Evolutionary conservation across 2,329 filamentous ascomycete species (phyloP).

Genomic region (Aspergillus caelatus): DNA sequence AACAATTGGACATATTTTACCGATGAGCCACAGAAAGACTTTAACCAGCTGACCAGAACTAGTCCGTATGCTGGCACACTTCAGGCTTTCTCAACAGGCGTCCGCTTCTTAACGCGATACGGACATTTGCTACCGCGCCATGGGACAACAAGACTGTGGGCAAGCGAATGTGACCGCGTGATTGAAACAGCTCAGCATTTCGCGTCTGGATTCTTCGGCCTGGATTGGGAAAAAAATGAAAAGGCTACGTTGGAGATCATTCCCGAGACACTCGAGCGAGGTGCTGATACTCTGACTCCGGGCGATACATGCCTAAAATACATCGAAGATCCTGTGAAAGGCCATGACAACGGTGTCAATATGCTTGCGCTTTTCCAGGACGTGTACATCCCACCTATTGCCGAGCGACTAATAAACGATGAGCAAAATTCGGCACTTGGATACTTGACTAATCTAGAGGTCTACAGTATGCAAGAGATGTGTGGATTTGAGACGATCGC

Average conservation of each 20-base stretch:
- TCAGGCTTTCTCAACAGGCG: conserved; percentile 57
- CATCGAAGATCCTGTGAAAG: conserved; percentile 40
- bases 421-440: conserved; percentile 33
- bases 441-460: conserved; percentile 51
- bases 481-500: conserved; percentile 62
- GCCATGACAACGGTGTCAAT: conserved; percentile 54
- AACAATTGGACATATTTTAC: conserved; percentile 60
- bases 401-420: conserved; percentile 41
- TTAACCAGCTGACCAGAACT: conserved; percentile 59
- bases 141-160: conserved; percentile 53
- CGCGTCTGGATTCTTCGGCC: conserved; percentile 57
- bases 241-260: conserved; percentile 54
- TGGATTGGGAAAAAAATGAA: conserved; percentile 45
- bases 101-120: conserved; percentile 58
- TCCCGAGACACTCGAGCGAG: conserved; percentile 53
- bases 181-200: conserved; percentile 61
- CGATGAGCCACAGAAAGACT: conserved; percentile 43
- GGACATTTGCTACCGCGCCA: conserved; percentile 44
- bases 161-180: conserved; percentile 57
- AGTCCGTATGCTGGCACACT: conserved; percentile 61
- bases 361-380: conserved; percentile 52
- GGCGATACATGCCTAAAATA: conserved; percentile 50
- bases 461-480: conserved; percentile 64
- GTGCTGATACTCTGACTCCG: conserved; percentile 60
- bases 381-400: conserved; percentile 52